Conservation (phyloP, 352 stramenopile genomes). For the Phytophthora cryptogea region DNA sequence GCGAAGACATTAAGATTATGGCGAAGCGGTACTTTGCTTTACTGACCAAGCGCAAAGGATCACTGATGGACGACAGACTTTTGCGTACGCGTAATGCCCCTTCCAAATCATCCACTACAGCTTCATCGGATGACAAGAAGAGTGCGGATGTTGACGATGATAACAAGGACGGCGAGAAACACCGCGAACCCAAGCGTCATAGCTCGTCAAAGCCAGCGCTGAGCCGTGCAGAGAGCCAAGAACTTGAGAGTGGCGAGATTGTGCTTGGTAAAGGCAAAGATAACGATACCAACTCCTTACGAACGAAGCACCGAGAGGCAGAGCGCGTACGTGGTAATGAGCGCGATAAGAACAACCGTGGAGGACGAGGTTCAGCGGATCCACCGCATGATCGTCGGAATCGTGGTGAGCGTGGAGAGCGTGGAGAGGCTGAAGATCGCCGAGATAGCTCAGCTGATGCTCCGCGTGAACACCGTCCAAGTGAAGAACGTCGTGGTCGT, state of each 20-base stretch:
- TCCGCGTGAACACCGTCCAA: conserved; percentile 18
- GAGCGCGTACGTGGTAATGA: conserved; percentile 30
- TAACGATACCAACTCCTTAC: conserved; percentile 9
- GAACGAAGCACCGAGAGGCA: conserved; percentile 23
- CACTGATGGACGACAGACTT: conserved; percentile 69
- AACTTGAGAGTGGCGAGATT: conserved; percentile 64
- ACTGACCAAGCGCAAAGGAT: conserved; percentile 73
- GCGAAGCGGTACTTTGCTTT: conserved; percentile 85
- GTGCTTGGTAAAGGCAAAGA: conserved; percentile 32
- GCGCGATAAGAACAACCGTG: conserved; percentile 30
- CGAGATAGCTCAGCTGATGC: conserved; percentile 20
- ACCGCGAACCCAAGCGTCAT: conserved; percentile 20
- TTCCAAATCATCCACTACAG: conserved; percentile 16
- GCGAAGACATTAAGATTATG: conserved; percentile 92
- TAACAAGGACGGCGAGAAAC: conserved; percentile 35
- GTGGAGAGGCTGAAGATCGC: conserved; percentile 20
- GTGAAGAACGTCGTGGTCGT: conserved; percentile 40
- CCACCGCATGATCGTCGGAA: conserved; percentile 24
- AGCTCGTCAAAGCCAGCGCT: conserved; percentile 20
- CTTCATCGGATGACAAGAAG: conserved; percentile 21
- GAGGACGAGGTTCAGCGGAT: conserved; percentile 22
- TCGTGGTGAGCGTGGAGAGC: conserved; percentile 32
- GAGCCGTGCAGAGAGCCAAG: conserved; percentile 35
- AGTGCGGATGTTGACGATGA: conserved; percentile 18
- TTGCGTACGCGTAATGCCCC: conserved; percentile 34